phyloP scores from a whole-genome alignment of 495 filamentous ascomycete genomes.

The Penicillium bialowiezense region DNA sequence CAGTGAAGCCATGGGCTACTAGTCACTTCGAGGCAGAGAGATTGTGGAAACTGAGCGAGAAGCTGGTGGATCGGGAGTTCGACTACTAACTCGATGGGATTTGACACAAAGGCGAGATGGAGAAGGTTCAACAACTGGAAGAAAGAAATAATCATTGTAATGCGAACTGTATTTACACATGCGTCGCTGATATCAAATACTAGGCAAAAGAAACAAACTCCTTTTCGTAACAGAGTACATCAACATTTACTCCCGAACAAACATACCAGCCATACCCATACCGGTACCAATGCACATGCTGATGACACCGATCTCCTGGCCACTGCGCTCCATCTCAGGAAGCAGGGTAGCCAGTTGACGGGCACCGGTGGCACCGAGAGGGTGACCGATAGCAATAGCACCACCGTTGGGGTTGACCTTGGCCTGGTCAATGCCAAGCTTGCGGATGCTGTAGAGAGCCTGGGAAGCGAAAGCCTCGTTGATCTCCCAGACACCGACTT shows the following conservation, averaged over 20 bases:
- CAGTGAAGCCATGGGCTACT: slow-evolving; percentile 32
- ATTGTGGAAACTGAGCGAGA: slow-evolving; percentile 41
- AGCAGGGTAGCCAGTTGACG: slow-evolving; percentile 76
- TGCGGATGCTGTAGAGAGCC: slow-evolving; percentile 73
- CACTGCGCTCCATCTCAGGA: slow-evolving; percentile 61
- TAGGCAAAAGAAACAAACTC: slow-evolving; percentile 10
- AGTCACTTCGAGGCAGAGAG: slow-evolving; percentile 40
- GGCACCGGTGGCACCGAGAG: slow-evolving; percentile 87
- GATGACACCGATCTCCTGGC: slow-evolving; percentile 66
- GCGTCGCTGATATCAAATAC: slow-evolving; percentile 28
- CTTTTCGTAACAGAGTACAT: slow-evolving; percentile 2
- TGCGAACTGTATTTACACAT: slow-evolving; percentile 26
- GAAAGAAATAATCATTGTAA: slow-evolving; percentile 12
- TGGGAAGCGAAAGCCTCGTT: slow-evolving; percentile 96
- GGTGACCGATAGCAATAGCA: slow-evolving; percentile 90
- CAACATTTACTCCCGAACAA: slow-evolving; percentile 68
- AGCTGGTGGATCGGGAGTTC: slow-evolving; percentile 36
- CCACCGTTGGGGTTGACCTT: slow-evolving; percentile 89
- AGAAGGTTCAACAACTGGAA: not conserved
- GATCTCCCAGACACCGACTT: slow-evolving; percentile 91
- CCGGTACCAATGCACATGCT: slow-evolving; percentile 91
- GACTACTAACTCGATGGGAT: slow-evolving; percentile 5
- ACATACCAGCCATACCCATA: slow-evolving; percentile 88
- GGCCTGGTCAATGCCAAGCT: slow-evolving; percentile 64
- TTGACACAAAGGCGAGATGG: no score